Percentiles rank a stretch among this genome's conserved stretches.
These are phyloP conservation scores for Geranium incanum DNA, from an alignment of 441 rosid species.

Conservation along the genomic window DNA sequence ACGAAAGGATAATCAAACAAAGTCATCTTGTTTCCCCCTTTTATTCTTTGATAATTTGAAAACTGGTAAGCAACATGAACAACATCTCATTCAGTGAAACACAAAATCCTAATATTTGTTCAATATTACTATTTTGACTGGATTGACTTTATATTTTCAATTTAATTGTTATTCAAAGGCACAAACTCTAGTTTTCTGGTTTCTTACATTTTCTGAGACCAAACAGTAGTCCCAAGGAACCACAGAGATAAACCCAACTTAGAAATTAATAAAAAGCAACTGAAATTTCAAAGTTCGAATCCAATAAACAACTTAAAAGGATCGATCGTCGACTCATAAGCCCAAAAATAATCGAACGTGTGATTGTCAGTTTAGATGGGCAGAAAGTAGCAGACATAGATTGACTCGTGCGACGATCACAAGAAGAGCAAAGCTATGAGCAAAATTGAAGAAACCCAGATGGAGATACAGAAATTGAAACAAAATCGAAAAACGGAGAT, in stretches of 20 bases:
- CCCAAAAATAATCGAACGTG: background rate
- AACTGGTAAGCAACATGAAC: background rate
- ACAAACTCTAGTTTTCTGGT: background rate
- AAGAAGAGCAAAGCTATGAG: background rate
- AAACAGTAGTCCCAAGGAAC: background rate
- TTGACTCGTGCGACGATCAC: background rate
- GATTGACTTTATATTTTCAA: background rate
- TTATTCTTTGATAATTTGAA: background rate
- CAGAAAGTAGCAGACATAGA: background rate
- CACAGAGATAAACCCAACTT: background rate
- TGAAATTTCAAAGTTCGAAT: background rate
- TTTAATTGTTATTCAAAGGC: background rate
- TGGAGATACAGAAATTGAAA: background rate
- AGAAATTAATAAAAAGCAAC: background rate
- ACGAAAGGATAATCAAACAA: background rate
- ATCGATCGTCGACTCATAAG: background rate
- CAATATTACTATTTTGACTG: background rate
- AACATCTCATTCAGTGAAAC: background rate
- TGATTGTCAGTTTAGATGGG: background rate
- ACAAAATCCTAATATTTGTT: background rate
- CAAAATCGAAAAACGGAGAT: background rate
- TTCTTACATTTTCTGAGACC: background rate
- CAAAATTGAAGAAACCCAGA: background rate
- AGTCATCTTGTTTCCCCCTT: too few species aligned
- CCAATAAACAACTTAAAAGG: background rate